phyloP scores from a whole-genome alignment of 352 stramenopile species.

The Halophytophthora polymorphica region DNA sequence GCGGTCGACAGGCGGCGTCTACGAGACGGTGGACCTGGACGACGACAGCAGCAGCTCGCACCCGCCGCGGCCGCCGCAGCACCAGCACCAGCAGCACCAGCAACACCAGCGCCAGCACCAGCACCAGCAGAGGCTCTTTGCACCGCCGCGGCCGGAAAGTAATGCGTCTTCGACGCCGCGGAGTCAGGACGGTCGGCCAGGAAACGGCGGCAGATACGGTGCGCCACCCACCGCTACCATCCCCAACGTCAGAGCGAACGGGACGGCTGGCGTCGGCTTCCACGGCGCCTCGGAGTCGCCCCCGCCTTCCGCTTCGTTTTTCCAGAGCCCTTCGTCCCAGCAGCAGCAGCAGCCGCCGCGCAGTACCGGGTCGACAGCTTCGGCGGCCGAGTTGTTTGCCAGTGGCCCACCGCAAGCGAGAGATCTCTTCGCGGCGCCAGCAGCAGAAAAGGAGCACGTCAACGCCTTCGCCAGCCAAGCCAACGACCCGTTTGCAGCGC shows the following conservation, averaged over 20 bases:
- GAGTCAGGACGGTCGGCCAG: constrained; percentile 5
- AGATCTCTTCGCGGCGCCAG: constrained; percentile 11
- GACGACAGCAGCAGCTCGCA: constrained; percentile 17
- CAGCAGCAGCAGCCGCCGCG: constrained; percentile 7
- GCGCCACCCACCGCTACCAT: constrained; percentile 1
- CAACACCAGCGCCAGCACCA: constrained; percentile 1
- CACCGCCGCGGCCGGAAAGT: constrained; percentile 4
- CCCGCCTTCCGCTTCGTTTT: constrained; percentile 6
- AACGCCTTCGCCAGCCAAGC: constrained; percentile 11
- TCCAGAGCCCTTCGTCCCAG: constrained; percentile 4
- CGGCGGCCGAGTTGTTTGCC: constrained; percentile 13
- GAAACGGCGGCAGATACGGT: constrained; percentile 6
- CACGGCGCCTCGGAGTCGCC: constrained; percentile 1
- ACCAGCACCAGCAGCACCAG: constrained; percentile 10
- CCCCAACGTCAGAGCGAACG: not conserved
- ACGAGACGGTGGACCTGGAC: constrained; percentile 47
- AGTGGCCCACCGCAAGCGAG: constrained; percentile 14
- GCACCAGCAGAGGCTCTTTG: constrained; percentile 6
- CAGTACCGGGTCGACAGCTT: constrained; percentile 13
- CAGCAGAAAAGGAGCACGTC: constrained; percentile 7
- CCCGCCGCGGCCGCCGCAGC: not conserved
- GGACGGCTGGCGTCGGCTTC: constrained; percentile 1
- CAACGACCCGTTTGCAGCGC: constrained; percentile 1
- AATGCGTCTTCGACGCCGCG: constrained; percentile 1
- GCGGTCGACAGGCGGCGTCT: constrained; percentile 25